Conservation (phyloP, 2,329 filamentous ascomycete genomes). For the Trichoderma gracile region DNA sequence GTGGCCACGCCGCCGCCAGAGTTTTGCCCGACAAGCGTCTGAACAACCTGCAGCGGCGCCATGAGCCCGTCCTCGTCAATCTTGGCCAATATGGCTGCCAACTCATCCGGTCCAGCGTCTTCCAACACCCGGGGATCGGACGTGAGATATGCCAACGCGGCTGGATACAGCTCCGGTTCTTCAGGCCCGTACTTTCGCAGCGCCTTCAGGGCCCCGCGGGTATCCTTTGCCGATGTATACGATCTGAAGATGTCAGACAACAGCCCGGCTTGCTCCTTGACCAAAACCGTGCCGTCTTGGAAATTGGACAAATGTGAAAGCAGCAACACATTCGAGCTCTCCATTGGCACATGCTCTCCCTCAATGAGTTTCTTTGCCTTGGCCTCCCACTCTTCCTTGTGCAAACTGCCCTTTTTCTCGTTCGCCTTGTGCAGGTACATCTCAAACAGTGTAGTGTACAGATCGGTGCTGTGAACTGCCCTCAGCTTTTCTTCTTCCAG, state of each 20-base stretch:
- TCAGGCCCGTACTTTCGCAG: conserved; percentile 87
- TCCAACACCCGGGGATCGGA: conserved; percentile 78
- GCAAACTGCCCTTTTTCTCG: conserved; percentile 63
- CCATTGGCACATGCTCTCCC: conserved; percentile 77
- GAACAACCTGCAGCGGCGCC: conserved; percentile 94
- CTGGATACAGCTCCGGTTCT: conserved; percentile 88
- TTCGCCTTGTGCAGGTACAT: conserved; percentile 94
- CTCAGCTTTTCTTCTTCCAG: conserved; percentile 70
- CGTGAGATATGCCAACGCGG: conserved; percentile 89
- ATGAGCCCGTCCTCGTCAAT: conserved; percentile 91
- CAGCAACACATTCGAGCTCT: conserved; percentile 90
- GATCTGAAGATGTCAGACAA: conserved; percentile 96
- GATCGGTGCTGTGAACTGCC: conserved; percentile 74
- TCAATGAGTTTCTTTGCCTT: conserved; percentile 91
- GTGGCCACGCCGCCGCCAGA: conserved; percentile 68
- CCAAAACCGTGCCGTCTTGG: conserved; percentile 83
- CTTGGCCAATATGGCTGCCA: conserved; percentile 75
- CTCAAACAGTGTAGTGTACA: conserved; percentile 94
- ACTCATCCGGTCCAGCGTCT: conserved; percentile 80
- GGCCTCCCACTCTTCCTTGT: conserved; percentile 79
- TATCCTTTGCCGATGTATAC: conserved; percentile 90
- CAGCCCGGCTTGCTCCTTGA: conserved; percentile 90
- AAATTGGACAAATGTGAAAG: conserved; percentile 92
- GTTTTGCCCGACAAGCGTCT: conserved; percentile 72
- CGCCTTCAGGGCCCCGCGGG: conserved; percentile 83